Evolutionary conservation across 306 rosid genomes (phyloP).

Genomic region (Herpetospermum pedunculosum): DNA sequence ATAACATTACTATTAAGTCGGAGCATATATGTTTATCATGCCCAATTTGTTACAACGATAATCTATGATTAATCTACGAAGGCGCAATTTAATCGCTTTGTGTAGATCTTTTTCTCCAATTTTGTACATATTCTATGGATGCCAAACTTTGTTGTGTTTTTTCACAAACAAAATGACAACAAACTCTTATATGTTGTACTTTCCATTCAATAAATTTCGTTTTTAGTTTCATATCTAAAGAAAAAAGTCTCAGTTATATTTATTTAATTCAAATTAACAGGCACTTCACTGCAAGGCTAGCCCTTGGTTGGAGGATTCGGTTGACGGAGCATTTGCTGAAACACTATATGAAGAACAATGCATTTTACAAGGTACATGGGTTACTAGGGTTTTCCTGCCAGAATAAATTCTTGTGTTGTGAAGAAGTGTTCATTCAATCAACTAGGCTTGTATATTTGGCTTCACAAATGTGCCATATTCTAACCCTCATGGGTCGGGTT

Average conservation of each 20-base stretch:
- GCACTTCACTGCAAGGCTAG: constrained; percentile 79
- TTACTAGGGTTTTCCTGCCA: not conserved
- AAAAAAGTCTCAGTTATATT: not conserved
- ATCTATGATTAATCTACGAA: too few species aligned
- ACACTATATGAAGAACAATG: constrained; percentile 75
- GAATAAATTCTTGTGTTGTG: not conserved
- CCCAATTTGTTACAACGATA: not conserved
- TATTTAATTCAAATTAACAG: constrained; percentile 25
- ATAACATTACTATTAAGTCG: not conserved
- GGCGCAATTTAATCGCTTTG: not conserved
- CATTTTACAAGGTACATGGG: constrained; percentile 75
- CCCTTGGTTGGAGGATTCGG: constrained; percentile 96
- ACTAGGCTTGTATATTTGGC: not conserved
- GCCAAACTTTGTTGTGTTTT: not conserved
- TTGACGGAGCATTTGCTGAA: constrained; percentile 84
- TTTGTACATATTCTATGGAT: not conserved
- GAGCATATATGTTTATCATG: not conserved
- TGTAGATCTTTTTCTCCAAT: not conserved
- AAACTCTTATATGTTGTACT: not conserved
- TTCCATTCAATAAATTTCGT: not conserved
- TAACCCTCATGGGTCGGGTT: too few species aligned
- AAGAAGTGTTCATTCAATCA: not conserved
- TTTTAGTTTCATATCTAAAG: not conserved
- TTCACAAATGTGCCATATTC: not conserved
- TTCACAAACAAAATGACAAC: not conserved